Evolutionary conservation across 768 basidiomycete species (phyloP), one percentile per base, ranked within the genome.

Genomic region (Agrocybe pediades): DNA sequence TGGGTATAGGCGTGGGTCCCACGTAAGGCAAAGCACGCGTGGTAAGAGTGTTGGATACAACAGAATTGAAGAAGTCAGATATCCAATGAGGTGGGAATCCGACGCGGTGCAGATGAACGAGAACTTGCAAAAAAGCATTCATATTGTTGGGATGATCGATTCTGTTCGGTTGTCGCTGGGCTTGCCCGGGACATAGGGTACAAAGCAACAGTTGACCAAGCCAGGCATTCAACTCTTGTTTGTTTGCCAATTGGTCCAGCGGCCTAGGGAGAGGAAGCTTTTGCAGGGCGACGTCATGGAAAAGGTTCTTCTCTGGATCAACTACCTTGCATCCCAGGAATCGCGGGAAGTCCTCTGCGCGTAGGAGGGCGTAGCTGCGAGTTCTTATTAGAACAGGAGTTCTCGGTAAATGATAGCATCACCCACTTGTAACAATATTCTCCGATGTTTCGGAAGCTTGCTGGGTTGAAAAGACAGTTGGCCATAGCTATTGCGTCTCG

Each of bases 51-150:
- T 64, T 53, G 19, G 56, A 49, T 15, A 62, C 33, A 11, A 60
- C 36, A 15, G 44, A 36, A 36, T 65, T 61, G 9, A 55, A n/a
- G 39, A 62, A 58, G 13, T 65, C 63, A 8, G n/a, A n/a, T 0
- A 65, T 26, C 59, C 63, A 65, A 53, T 62, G 63, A 1, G 55
- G 6, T 1, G 63, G 63, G 30, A 46, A 65, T 6, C 56, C 56
- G 2, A 58, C 55, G 11, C 33, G 46, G 30, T 53, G 53, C 23
- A 62, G 50, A 36, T 59, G 56, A 26, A 48, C 21, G 41, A 61
- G 57, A 46, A 56, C 25, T n/a, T 51, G 53, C 36, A 57, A 48
- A 55, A 61, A 61, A n/a, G 54, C 46, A 19, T 40, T 49, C 0
- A 61, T 40, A 36, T 61, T 63, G 49, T 46, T 53, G 6, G 60